These are phyloP conservation scores for Ajuga chamaepitys DNA, from an alignment of 257 asterid genomes.

Conservation along the genomic window DNA sequence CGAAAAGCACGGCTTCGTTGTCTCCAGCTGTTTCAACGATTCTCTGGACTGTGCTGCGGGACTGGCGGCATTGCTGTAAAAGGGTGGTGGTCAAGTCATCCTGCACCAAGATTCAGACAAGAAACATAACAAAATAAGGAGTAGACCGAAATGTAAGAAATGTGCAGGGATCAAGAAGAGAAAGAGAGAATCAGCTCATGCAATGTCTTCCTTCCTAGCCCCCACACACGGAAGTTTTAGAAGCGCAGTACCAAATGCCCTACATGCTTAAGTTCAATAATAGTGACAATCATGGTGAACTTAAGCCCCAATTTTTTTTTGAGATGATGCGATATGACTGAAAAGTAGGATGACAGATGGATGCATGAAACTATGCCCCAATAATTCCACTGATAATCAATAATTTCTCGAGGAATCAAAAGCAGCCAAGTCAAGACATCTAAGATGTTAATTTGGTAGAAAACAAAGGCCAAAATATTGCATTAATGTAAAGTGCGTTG, in stretches of 20 bases:
- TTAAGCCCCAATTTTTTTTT: background rate
- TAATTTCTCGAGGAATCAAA: background rate
- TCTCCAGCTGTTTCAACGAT: conserved; percentile 82
- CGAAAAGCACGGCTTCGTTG: conserved; percentile 86
- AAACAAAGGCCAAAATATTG: background rate
- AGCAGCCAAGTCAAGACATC: background rate
- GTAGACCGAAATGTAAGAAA: background rate
- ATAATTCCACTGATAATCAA: background rate
- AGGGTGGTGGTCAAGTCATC: conserved; percentile 83
- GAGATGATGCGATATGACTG: background rate
- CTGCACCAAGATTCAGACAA: conserved; percentile 29
- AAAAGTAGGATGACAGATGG: background rate
- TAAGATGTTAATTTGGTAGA: background rate
- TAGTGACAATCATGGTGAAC: background rate
- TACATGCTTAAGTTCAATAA: background rate
- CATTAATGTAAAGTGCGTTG: background rate
- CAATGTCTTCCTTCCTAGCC: background rate
- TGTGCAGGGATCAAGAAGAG: background rate
- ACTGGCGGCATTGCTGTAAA: conserved; percentile 72
- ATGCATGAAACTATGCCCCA: background rate
- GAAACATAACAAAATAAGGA: background rate
- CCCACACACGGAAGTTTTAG: background rate
- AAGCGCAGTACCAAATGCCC: background rate
- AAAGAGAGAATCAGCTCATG: background rate
- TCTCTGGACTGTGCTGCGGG: conserved; percentile 71